Evolutionary conservation across 495 filamentous ascomycete species (phyloP), one percentile per base, ranked within the genome.

Genomic region (Bryoglossum gracile): DNA sequence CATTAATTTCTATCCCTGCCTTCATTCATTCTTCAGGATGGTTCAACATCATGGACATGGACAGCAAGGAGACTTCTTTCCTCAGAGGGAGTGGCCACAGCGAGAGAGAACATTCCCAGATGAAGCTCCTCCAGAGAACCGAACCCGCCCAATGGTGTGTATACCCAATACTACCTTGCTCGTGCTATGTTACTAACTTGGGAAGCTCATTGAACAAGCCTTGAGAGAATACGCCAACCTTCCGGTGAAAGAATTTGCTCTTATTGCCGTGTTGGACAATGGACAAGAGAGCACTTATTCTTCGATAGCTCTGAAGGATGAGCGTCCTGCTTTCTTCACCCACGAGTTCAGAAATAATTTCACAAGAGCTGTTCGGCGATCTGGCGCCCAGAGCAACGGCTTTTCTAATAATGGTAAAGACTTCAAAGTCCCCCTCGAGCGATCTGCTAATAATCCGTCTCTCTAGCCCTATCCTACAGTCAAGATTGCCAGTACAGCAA

Each of bases 161-260:
- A n/a, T n/a, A n/a, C n/a, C n/a, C n/a, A n/a, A n/a, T n/a, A n/a
- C n/a, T n/a, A n/a, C n/a, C 1, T 16, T 22, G 4, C 24, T 14
- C 8, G 21, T 24, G 30, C 53, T 53, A 30, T 53, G 26, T 37
- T n/a, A 36, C 53, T 53, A 30, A 56, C 34, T 37, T n/a, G 1
- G 19, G 8, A 35, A 60, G 58, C 46, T 28, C 3, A 49, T 60
- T 9, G 43, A 48, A 37, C 28, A 16, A 10, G 46, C 54, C 0
- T 26, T 60, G 39, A 57, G 42, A 35, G 51, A 60, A 11, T 49
- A 45, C 46, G 42, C 34, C 26, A 8, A 46, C 2, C 22, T 60
- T 22, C 28, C 35, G 0, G 46, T 46, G 9, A 55, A 33, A 30
- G 54, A 57, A 3, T 60, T 48, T 46, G 50, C 39, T 8, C 47